Evolutionary conservation across 2,329 filamentous ascomycete genomes (phyloP).

Genomic region (Berkeleyomyces rouxiae): DNA sequence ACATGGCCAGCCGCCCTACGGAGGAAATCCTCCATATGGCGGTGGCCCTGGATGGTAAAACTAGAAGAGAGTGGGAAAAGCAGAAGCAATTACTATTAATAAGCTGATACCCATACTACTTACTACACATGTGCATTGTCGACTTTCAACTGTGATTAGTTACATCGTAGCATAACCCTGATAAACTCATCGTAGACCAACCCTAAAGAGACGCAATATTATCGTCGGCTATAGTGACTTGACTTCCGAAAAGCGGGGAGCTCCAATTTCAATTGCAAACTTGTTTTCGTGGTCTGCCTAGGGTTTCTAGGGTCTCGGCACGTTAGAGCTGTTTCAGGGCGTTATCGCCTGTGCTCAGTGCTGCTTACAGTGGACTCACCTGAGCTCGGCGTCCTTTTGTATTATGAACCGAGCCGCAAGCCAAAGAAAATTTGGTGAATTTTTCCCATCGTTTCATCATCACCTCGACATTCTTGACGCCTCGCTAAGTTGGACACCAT

Average conservation of each 20-base stretch:
- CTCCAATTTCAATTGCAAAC: not conserved
- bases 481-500: no score
- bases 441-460: not conserved
- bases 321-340: not conserved
- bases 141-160: not conserved
- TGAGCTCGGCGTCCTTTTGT: not conserved
- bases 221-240: no score
- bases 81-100: not conserved
- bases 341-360: not conserved
- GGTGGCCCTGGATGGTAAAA: not conserved
- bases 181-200: not conserved
- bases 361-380: not conserved
- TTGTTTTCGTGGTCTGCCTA: not conserved
- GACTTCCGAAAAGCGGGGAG: not conserved
- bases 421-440: not conserved
- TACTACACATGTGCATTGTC: not conserved
- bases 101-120: not conserved
- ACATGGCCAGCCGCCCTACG: not conserved
- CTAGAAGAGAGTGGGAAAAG: not conserved
- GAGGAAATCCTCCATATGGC: conserved; percentile 3
- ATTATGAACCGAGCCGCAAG: not conserved
- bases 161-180: not conserved
- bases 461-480: not conserved
- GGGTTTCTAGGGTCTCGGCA: not conserved
- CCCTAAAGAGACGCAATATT: no score